phyloP scores from a whole-genome alignment of 2,329 filamentous ascomycete genomes.

The Colletotrichum higginsianum region DNA sequence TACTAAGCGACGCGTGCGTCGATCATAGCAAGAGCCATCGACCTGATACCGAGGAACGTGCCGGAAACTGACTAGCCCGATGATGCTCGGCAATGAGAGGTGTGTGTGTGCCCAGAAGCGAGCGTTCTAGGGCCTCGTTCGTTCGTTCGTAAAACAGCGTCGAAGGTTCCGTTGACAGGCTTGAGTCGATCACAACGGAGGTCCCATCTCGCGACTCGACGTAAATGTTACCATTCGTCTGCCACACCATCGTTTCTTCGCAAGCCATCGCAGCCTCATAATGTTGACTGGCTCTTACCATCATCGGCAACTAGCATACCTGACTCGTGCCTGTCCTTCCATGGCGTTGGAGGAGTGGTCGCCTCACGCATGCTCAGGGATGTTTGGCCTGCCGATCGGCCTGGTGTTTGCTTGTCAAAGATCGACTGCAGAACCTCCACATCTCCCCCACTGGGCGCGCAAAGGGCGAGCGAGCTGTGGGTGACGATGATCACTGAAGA shows the following conservation, averaged over 20 bases:
- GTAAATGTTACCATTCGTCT: not conserved
- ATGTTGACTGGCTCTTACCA: not conserved
- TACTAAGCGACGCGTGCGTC: constrained; percentile 31
- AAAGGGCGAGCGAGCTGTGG: constrained; percentile 20
- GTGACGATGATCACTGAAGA: constrained; percentile 24
- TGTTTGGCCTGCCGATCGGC: constrained; percentile 38
- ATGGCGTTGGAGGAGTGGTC: not conserved
- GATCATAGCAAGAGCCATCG: not conserved
- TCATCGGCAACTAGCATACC: not conserved
- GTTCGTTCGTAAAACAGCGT: constrained; percentile 27
- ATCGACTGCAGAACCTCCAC: constrained; percentile 35
- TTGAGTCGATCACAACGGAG: constrained; percentile 22
- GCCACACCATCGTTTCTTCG: constrained; percentile 11
- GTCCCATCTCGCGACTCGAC: not conserved
- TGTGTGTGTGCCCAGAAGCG: constrained; percentile 25
- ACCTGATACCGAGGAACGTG: constrained; percentile 14
- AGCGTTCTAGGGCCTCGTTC: constrained; percentile 19
- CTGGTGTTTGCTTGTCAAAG: constrained; percentile 27
- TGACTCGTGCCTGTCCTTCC: constrained; percentile 24
- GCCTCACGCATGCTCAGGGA: constrained; percentile 21
- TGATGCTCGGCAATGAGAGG: constrained; percentile 33
- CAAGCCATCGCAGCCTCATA: constrained; percentile 12
- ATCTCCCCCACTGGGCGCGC: constrained; percentile 9
- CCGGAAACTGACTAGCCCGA: constrained; percentile 34
- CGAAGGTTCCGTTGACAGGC: not conserved